Evolutionary conservation across 1,284 basidiomycete species (phyloP).

Genomic region (Cutaneotrichosporon cyanovorans): DNA sequence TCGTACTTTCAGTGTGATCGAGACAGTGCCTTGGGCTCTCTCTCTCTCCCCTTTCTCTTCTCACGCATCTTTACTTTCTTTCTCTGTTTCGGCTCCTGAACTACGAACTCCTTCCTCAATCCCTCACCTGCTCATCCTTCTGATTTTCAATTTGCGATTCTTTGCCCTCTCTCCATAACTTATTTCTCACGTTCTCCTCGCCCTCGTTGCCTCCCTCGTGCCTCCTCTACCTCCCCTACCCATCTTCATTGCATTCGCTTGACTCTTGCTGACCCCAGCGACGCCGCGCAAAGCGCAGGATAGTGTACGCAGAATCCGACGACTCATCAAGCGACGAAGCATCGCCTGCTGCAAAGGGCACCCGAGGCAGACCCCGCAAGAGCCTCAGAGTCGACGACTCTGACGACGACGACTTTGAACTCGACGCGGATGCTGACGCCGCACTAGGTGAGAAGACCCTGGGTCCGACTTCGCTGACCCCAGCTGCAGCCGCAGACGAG

Average conservation of each 20-base stretch:
- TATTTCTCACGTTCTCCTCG: too few species aligned
- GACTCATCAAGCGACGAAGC: slow-evolving; percentile 5
- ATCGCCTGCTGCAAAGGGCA: background rate
- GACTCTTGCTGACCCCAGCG: slow-evolving; percentile 12
- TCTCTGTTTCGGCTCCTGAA: too few species aligned
- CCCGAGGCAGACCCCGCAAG: slow-evolving; percentile 23
- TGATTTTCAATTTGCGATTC: too few species aligned
- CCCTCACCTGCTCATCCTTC: background rate
- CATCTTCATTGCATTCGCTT: slow-evolving; percentile 1
- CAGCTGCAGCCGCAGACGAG: slow-evolving; percentile 35
- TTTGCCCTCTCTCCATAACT: too few species aligned
- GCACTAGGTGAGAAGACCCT: slow-evolving; percentile 28
- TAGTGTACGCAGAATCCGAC: slow-evolving; percentile 43
- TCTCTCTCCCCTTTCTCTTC: too few species aligned
- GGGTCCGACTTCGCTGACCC: background rate
- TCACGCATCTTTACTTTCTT: too few species aligned
- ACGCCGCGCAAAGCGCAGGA: slow-evolving; percentile 39
- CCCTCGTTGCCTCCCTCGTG: too few species aligned
- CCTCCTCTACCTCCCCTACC: too few species aligned
- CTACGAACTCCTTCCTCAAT: too few species aligned
- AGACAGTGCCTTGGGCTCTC: too few species aligned
- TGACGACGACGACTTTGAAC: slow-evolving; percentile 38
- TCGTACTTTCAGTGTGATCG: too few species aligned
- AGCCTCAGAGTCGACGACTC: slow-evolving; percentile 33
- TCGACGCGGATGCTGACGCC: slow-evolving; percentile 38